These are phyloP conservation scores for Leptodontidium sp. DNA, from an alignment of 2,329 filamentous ascomycete genomes.

Conservation along the genomic window DNA sequence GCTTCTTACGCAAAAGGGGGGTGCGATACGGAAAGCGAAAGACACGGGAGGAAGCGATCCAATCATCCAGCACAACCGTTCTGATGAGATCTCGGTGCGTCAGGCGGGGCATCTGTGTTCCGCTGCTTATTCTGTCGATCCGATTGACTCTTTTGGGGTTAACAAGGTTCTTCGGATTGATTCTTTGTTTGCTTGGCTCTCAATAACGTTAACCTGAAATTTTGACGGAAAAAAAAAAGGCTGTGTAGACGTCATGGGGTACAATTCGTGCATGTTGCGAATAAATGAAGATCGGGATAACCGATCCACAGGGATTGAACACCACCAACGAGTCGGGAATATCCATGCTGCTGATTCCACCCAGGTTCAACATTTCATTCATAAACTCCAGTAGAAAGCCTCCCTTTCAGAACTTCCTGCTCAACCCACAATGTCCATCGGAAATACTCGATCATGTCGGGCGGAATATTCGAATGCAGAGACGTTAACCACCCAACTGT, in stretches of 20 bases:
- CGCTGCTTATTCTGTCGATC: slow-evolving; percentile 18
- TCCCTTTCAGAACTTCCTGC: slow-evolving; percentile 30
- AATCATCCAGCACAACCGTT: slow-evolving; percentile 2
- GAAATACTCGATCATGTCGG: slow-evolving; percentile 37
- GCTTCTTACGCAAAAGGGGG: slow-evolving; percentile 20
- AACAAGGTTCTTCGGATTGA: slow-evolving; percentile 14
- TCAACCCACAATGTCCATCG: slow-evolving; percentile 41
- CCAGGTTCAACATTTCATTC: not conserved
- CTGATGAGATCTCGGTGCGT: not conserved
- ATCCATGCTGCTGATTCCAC: too few relatives aligned
- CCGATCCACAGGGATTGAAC: too few relatives aligned
- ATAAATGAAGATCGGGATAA: not conserved
- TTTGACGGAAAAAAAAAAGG: not conserved
- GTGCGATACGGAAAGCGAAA: slow-evolving; percentile 28
- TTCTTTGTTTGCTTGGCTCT: not conserved
- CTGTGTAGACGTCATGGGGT: not conserved
- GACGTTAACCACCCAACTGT: slow-evolving; percentile 32
- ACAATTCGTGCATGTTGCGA: not conserved
- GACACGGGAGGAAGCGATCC: slow-evolving; percentile 25
- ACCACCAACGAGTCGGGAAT: too few relatives aligned
- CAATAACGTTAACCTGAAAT: not conserved
- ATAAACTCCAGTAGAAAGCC: slow-evolving; percentile 30
- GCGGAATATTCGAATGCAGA: slow-evolving; percentile 34
- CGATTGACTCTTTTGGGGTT: not conserved
- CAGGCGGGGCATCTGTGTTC: slow-evolving; percentile 18